Evolutionary conservation across 805 yeast species (phyloP), one percentile per base, ranked within the genome.

Genomic region (Starmerella kuoi): DNA sequence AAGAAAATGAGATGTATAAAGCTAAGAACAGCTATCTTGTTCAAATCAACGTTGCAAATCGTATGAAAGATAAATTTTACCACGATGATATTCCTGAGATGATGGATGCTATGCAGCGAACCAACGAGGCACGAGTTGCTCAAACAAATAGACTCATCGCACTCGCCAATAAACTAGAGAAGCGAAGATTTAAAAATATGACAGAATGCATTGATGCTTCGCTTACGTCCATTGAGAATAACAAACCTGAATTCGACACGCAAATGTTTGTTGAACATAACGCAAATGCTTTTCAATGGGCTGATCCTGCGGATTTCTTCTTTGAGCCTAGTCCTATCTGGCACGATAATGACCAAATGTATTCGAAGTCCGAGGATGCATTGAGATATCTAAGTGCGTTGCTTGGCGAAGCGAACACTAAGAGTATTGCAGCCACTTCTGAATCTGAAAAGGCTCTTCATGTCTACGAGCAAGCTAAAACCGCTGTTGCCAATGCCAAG

Each of bases 261-360:
- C 78, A 83, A 26, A 88, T 91, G 96, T 91, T 77, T 61, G 76
- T 86, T 42, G 86, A 86, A 56, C 99, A 91, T 62, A 91, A 91
- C 59, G 61, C 63, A 17, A 52, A 56, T 26, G 66, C 66, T 14
- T 40, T 38, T 34, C 42, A 38, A 25, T 91, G 95, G 96, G 68
- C 68, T 35, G 96, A 86, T 53, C 97, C 96, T 1, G 66, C 65
- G 5, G 97, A 88, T 62, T 84, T 81, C 56, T 69, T 74, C 50
- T 91, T 81, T 55, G 72, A 82, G 48, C 95, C 97, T 1, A 78
- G 94, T 21, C 77, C 86, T 24, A 79, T 91, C 32, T 91, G 98
- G 98, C 97, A 88, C 61, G 98, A 91, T 56, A 96, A 91, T 61
- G 95, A 85, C 50, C 65, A 72, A 27, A 68, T 79, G 48, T 70